phyloP scores from a whole-genome alignment of 2,329 filamentous ascomycete genomes.

The Cordyceps fumosorosea region DNA sequence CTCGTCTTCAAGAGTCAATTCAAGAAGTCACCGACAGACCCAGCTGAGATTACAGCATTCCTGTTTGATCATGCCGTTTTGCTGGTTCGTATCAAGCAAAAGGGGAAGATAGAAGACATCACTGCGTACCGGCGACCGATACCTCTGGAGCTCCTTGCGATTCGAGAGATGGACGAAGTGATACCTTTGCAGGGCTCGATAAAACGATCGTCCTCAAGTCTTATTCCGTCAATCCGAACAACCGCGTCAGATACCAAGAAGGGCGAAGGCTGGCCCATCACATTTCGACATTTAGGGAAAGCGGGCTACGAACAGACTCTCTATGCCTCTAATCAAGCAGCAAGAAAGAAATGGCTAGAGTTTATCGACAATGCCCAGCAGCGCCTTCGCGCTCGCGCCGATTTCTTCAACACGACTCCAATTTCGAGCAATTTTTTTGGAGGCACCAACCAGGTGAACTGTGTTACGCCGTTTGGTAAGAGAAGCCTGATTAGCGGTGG shows the following conservation, averaged over 20 bases:
- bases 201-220: slow-evolving; percentile 81
- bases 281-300: slow-evolving; percentile 91
- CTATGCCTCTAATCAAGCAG: slow-evolving; percentile 77
- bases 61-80: slow-evolving; percentile 94
- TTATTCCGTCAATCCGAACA: slow-evolving; percentile 54
- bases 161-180: slow-evolving; percentile 95
- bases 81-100: slow-evolving; percentile 82
- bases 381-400: slow-evolving; percentile 76
- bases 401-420: slow-evolving; percentile 75
- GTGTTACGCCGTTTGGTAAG: slow-evolving; percentile 83
- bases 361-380: slow-evolving; percentile 88
- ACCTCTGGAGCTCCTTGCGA: slow-evolving; percentile 84
- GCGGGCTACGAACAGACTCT: slow-evolving; percentile 90
- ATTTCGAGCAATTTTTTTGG: slow-evolving; percentile 56
- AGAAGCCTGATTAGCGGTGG: not conserved
- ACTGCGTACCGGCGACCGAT: slow-evolving; percentile 94
- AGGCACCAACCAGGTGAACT: slow-evolving; percentile 78
- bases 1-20: slow-evolving; percentile 89
- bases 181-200: slow-evolving; percentile 72
- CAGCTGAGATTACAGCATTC: slow-evolving; percentile 85
- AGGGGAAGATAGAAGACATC: slow-evolving; percentile 88
- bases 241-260: slow-evolving; percentile 49
- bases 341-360: slow-evolving; percentile 94
- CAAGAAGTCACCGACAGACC: slow-evolving; percentile 87
- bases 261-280: slow-evolving; percentile 82